Evolutionary conservation across 2,329 filamentous ascomycete genomes (phyloP), one percentile per base, ranked within the genome.

Genomic region (Nannizziopsis arthrosporioides): DNA sequence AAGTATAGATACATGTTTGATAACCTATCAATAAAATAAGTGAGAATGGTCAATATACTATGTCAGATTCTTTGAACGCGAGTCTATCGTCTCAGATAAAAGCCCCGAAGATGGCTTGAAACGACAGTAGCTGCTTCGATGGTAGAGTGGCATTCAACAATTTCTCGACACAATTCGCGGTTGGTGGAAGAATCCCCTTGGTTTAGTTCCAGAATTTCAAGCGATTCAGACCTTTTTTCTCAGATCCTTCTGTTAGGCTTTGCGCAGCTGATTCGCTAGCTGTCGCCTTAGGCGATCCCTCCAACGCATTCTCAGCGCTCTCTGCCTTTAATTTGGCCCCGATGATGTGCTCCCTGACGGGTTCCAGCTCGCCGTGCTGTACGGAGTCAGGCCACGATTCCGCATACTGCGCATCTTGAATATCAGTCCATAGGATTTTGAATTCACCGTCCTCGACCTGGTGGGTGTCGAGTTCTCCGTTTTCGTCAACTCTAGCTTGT

Each of bases 381-480:
- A 72, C 68, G 22, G 55, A 61, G n/a, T 59, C 56, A 9, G 69
- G 68, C 70, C 70, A 73, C 4, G 56, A 48, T 48, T 63, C 55
- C 6, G 70, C 70, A 51, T 58, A 63, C 34, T 62, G 60, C 22
- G 68, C 68, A 57, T 72, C 67, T 43, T 69, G 61, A 30, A 70
- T 38, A 56, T 73, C 68, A 12, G 61, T 63, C 70, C 70, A 73
- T 47, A 68, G 62, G 34, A 73, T 63, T 56, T 68, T 68, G 27
- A 73, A 64, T n/a, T 62, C 51, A 9, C 61, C 53, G 10, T 57
- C 53, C n/a, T 54, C 47, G 44, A 63, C 42, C 2, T 59, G 56
- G 36, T 60, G 57, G 18, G 59, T 54, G 12, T 51, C 49, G 19
- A 56, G 53, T 36, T 49, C 48, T 34, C 12, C 44, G 5, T 51